Conservation (phyloP, 257 asterid genomes). For the Salvia rosmarinus region DNA sequence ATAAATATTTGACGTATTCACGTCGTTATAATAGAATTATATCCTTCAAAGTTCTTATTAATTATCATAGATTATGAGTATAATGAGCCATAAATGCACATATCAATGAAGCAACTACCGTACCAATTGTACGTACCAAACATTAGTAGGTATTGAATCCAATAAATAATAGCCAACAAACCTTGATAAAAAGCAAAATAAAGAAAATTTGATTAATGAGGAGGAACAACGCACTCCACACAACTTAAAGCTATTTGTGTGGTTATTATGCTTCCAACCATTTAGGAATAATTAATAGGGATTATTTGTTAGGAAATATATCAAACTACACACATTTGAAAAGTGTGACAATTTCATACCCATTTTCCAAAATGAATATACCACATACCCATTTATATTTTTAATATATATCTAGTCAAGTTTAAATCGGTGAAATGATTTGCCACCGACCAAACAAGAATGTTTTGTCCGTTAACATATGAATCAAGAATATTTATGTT, state of each 20-base stretch:
- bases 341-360: too few species aligned
- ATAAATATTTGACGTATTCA: neutral
- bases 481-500: too few species aligned
- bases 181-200: neutral
- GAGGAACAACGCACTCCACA: neutral
- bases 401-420: too few species aligned
- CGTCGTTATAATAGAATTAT: neutral
- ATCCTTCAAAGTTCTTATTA: neutral
- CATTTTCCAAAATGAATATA: too few species aligned
- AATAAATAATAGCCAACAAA: neutral
- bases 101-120: neutral
- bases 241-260: neutral
- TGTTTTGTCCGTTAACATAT: too few species aligned
- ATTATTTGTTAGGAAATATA: too few species aligned
- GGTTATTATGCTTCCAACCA: neutral
- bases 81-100: neutral
- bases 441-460: too few species aligned
- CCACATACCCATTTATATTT: too few species aligned
- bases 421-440: too few species aligned
- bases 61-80: neutral
- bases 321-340: too few species aligned
- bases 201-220: neutral
- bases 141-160: neutral
- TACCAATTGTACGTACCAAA: slow-evolving; percentile 12
- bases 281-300: neutral